phyloP scores from a whole-genome alignment of 73 alveolate genomes.

The Effrenium voratum region DNA sequence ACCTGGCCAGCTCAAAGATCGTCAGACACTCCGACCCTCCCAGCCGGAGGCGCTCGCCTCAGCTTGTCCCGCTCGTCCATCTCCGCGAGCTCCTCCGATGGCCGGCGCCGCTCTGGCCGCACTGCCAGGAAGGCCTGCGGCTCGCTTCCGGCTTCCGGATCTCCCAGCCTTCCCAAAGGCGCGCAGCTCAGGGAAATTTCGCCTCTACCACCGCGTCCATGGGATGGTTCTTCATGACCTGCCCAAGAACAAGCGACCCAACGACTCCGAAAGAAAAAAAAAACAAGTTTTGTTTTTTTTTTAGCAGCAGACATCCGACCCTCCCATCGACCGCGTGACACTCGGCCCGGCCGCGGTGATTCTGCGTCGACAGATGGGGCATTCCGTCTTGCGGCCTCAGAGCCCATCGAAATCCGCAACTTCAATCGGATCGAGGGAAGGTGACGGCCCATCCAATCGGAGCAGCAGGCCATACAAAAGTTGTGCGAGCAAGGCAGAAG shows the following conservation, averaged over 20 bases:
- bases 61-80: constrained; percentile 19
- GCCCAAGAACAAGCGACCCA: background rate
- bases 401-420: background rate
- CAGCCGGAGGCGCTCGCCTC: background rate
- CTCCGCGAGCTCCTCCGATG: background rate
- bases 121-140: constrained; percentile 12
- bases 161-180: too few relatives aligned
- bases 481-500: constrained; percentile 22
- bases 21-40: background rate
- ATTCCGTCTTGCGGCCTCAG: background rate
- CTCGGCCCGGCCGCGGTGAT: background rate
- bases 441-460: constrained; percentile 41
- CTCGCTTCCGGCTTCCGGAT: too few relatives aligned
- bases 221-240: constrained; percentile 74
- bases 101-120: constrained; percentile 52
- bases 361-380: constrained; percentile 32
- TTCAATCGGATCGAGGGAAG: background rate
- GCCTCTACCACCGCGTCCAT: constrained; percentile 69
- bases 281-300: background rate
- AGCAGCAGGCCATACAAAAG: constrained; percentile 65
- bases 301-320: background rate
- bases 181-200: background rate
- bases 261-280: background rate
- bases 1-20: background rate
- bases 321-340: background rate